Conservation (phyloP, 1,284 basidiomycete genomes). For the Rhodotorula glutinis region DNA sequence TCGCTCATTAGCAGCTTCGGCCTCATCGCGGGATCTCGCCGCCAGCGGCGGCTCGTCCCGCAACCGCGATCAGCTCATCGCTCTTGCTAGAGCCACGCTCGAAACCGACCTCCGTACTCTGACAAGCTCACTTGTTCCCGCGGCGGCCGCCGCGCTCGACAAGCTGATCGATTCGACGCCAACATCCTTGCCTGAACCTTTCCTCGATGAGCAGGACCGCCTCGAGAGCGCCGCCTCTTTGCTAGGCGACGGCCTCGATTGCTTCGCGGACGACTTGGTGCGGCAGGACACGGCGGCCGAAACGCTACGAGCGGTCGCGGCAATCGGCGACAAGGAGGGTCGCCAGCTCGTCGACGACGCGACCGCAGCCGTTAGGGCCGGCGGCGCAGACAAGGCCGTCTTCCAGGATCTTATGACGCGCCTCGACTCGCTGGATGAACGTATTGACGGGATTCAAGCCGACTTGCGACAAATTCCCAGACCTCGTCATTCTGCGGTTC, state of each 20-base stretch:
- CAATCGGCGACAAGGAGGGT: not conserved
- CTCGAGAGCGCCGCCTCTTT: conserved; percentile 26
- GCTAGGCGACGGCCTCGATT: conserved; percentile 4
- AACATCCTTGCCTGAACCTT: conserved; percentile 27
- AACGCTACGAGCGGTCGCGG: not conserved
- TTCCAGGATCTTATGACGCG: too few relatives aligned
- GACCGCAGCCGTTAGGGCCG: too few relatives aligned
- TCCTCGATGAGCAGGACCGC: conserved; percentile 40
- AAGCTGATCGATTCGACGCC: conserved; percentile 36
- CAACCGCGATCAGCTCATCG: conserved; percentile 27
- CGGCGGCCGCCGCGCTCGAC: conserved; percentile 30
- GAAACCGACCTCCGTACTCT: conserved; percentile 17
- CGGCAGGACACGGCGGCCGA: conserved; percentile 25
- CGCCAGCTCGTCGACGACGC: too few relatives aligned
- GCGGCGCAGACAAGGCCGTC: too few relatives aligned
- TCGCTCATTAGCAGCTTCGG: not conserved
- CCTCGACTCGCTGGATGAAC: too few relatives aligned
- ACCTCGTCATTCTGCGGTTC: not conserved
- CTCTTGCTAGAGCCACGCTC: conserved; percentile 31
- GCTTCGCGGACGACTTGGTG: conserved; percentile 12
- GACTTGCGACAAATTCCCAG: not conserved
- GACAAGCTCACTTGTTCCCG: conserved; percentile 3
- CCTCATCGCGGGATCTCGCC: not conserved
- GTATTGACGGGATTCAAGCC: too few relatives aligned
- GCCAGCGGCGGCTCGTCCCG: conserved; percentile 6